Evolutionary conservation across 495 filamentous ascomycete species (phyloP).

Genomic region (Neurospora sp.): DNA sequence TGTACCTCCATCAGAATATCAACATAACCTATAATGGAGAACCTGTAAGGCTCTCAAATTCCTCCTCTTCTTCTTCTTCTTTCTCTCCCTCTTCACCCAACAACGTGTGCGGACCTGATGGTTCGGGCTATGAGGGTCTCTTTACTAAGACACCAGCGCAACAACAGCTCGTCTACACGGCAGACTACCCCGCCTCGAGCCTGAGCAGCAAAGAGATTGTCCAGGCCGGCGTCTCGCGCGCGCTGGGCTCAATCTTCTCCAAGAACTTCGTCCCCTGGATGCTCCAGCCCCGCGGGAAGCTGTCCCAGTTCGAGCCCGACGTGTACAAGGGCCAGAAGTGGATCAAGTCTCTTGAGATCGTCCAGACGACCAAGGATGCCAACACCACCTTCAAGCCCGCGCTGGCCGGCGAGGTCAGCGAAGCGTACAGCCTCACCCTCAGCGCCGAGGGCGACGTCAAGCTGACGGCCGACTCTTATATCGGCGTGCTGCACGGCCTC

Average conservation of each 20-base stretch:
- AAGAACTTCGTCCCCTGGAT: conserved; percentile 66
- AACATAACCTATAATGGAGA: conserved; percentile 46
- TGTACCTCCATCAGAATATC: conserved; percentile 46
- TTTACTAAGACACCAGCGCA: conserved; percentile 18
- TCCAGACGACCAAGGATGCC: conserved; percentile 46
- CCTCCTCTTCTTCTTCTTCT: conserved; percentile 3
- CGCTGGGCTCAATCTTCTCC: conserved; percentile 43
- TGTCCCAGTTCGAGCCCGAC: conserved; percentile 50
- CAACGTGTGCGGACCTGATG: background rate
- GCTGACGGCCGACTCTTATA: conserved; percentile 51
- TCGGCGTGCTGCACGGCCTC: conserved; percentile 56
- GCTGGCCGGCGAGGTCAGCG: conserved; percentile 52
- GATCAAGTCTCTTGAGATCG: conserved; percentile 46
- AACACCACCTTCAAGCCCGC: conserved; percentile 42
- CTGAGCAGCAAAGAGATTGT: conserved; percentile 39
- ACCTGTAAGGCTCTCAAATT: conserved; percentile 34
- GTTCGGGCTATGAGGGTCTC: conserved; percentile 2
- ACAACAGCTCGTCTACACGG: conserved; percentile 32
- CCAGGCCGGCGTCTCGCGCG: conserved; percentile 35
- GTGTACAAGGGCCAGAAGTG: conserved; percentile 29
- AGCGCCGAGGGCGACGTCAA: conserved; percentile 39
- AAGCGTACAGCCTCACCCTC: conserved; percentile 59
- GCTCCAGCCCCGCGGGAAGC: conserved; percentile 46
- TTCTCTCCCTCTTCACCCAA: background rate
- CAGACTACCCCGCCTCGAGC: conserved; percentile 26